phyloP scores from a whole-genome alignment of 2,329 filamentous ascomycete genomes.

The Hypoxylon sp. region DNA sequence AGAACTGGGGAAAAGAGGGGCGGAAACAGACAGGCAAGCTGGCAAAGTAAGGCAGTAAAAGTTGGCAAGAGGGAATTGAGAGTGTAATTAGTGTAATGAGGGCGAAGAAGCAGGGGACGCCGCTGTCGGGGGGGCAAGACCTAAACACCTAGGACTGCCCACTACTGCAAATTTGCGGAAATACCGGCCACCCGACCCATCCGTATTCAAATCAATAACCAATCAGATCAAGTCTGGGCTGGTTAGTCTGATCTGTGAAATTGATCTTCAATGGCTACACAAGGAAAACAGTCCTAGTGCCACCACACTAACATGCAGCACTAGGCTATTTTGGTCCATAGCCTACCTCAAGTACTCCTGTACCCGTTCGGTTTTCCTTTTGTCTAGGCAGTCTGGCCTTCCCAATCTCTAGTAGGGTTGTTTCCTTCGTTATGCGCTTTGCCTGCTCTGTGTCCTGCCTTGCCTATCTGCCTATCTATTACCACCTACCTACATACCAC shows the following conservation, averaged over 20 bases:
- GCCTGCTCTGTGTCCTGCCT: constrained; percentile 30
- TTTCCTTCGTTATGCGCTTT: constrained; percentile 37
- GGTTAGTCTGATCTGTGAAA: constrained; percentile 45
- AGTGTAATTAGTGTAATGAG: background rate
- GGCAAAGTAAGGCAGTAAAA: constrained; percentile 19
- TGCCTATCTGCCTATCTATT: constrained; percentile 26
- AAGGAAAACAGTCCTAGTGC: constrained; percentile 47
- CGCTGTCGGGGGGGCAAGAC: constrained; percentile 39
- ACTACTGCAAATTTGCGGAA: constrained; percentile 44
- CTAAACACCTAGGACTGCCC: constrained; percentile 8
- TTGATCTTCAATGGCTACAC: constrained; percentile 47
- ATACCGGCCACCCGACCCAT: constrained; percentile 47
- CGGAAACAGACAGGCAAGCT: constrained; percentile 25
- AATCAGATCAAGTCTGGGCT: constrained; percentile 25
- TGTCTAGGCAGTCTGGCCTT: constrained; percentile 31
- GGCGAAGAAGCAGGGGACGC: constrained; percentile 36
- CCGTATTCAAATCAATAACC: constrained; percentile 36
- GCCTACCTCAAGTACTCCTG: constrained; percentile 30
- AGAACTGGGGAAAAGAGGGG: constrained; percentile 40
- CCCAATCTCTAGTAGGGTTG: constrained; percentile 21
- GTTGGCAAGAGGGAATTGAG: constrained; percentile 6
- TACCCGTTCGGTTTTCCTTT: constrained; percentile 28
- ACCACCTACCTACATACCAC: constrained; percentile 14
- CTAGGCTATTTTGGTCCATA: constrained; percentile 40
- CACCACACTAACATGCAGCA: constrained; percentile 38